Evolutionary conservation across 306 rosid genomes (phyloP), one percentile per base, ranked within the genome.

Genomic region (Prunus campanulata): DNA sequence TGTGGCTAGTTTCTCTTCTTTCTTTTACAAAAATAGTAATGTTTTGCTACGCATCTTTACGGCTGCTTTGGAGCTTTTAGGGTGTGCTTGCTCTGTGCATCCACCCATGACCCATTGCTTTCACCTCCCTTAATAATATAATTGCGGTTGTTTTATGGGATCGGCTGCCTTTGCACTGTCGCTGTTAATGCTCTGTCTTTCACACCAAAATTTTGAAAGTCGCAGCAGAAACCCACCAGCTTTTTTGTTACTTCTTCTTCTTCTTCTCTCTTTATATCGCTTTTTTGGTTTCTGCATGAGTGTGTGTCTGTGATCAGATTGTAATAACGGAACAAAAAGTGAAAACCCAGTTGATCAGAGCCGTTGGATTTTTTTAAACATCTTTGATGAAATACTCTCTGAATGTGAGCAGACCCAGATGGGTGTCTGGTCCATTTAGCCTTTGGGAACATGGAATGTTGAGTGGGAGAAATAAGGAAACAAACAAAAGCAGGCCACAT

Each of bases 101-200:
- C 24, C 44, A 46, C 16, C 70, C 77, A 69, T 65, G 83, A 83
- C 48, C 46, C 15, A 76, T 79, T 56, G 61, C 78, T 83, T 16
- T 79, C 83, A 67, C 52, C 8, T 32, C 66, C 6, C 68, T 63
- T 29, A 16, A 63, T 15, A 24, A 24, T 70, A 27, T 76, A 79
- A 82, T 82, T 85, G 77, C 66, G 71, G 83, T 79, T 71, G 55
- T 80, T 80, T 83, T 83, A 68, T 80, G 89, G 89, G 89, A 85
- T 85, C 86, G 78, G 86, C 89, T 82, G 86, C 77, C 75, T 78
- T 81, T 72, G 89, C 87, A 75, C 80, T 80, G 85, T 86, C 85
- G 22, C 57, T 80, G 87, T 86, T 75, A 39, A 82, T 85, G 86
- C 84, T 44, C 76, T 46, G 44, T 60, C 69, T 82, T 84, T 69